phyloP scores from a whole-genome alignment of 768 basidiomycete genomes.

The Tubosaeta sp. region DNA sequence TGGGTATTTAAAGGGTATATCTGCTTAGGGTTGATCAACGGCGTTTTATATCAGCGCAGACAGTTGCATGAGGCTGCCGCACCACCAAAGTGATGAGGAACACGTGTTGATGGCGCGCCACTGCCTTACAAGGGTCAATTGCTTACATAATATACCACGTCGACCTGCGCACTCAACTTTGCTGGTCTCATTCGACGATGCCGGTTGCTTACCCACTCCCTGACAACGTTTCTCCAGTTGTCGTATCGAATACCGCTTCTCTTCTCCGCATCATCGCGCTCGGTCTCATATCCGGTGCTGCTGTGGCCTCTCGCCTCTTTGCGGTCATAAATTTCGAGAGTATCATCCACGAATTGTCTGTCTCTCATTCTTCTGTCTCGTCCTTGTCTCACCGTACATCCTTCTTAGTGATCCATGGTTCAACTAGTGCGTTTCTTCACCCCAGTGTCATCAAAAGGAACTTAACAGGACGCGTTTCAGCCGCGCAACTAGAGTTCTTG shows the following conservation, averaged over 20 bases:
- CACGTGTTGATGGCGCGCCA: slow-evolving; percentile 23
- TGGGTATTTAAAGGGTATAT: slow-evolving; percentile 24
- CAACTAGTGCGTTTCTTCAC: slow-evolving; percentile 73
- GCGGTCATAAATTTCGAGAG: slow-evolving; percentile 98
- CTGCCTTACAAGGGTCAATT: slow-evolving; percentile 11
- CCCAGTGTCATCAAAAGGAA: not conserved
- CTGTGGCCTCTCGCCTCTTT: slow-evolving; percentile 93
- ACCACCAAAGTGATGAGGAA: slow-evolving; percentile 12
- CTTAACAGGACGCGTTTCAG: slow-evolving; percentile 36
- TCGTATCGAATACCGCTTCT: slow-evolving; percentile 84
- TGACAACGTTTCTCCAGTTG: slow-evolving; percentile 60
- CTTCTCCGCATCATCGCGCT: slow-evolving; percentile 89
- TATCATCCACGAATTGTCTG: slow-evolving; percentile 99
- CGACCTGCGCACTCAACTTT: slow-evolving; percentile 2
- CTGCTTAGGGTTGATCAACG: slow-evolving; percentile 25
- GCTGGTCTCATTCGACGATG: slow-evolving; percentile 40
- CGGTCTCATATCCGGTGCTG: slow-evolving; percentile 86
- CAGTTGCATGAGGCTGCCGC: slow-evolving; percentile 31
- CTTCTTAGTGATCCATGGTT: slow-evolving; percentile 90
- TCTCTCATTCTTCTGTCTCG: slow-evolving; percentile 8
- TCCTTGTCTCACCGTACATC: slow-evolving; percentile 1
- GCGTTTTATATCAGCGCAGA: slow-evolving; percentile 29
- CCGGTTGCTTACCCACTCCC: slow-evolving; percentile 71
- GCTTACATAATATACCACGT: slow-evolving; percentile 22
- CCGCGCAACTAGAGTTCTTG: slow-evolving; percentile 89